These are phyloP conservation scores for Corynespora cassiicola DNA, from an alignment of 2,329 filamentous ascomycete species.

Conservation along the genomic window DNA sequence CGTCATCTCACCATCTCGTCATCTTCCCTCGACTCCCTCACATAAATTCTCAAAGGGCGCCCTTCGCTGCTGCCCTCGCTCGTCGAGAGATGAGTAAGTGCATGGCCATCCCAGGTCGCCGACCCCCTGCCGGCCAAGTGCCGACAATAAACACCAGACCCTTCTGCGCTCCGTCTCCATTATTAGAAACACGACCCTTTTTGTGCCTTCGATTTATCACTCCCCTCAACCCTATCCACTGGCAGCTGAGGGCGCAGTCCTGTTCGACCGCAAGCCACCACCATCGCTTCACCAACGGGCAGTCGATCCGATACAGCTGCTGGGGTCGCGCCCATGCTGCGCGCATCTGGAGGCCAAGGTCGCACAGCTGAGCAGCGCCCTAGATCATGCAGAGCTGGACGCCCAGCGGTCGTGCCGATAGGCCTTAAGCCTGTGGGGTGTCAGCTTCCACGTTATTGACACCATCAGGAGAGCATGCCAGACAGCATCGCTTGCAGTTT, in stretches of 20 bases:
- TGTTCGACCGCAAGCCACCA: conserved; percentile 2
- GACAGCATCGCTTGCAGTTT: no score
- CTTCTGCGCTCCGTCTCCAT: conserved; percentile 14
- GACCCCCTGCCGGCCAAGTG: conserved; percentile 1
- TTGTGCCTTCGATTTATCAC: background rate
- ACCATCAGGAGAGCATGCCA: no score
- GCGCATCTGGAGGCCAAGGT: conserved; percentile 1
- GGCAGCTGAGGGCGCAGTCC: background rate
- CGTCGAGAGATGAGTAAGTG: conserved; percentile 12
- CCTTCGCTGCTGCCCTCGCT: conserved; percentile 5
- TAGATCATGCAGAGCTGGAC: no score
- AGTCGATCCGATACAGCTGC: conserved; percentile 9
- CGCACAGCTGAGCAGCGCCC: conserved; percentile 9
- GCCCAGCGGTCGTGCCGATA: no score
- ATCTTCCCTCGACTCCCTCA: conserved; percentile 2
- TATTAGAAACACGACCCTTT: conserved; percentile 11
- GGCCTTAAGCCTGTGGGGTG: no score
- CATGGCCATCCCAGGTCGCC: conserved; percentile 2
- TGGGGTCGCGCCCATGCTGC: conserved; percentile 3
- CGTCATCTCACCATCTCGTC: conserved; percentile 6
- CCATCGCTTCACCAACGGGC: conserved; percentile 1
- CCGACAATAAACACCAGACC: conserved; percentile 12
- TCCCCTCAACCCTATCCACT: background rate
- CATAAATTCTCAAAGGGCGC: conserved; percentile 4
- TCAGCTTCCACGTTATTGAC: no score